Evolutionary conservation across 176 grass and related monocot species (phyloP), one percentile per base, ranked within the genome.

Genomic region (Hyparrhenia diplandra): DNA sequence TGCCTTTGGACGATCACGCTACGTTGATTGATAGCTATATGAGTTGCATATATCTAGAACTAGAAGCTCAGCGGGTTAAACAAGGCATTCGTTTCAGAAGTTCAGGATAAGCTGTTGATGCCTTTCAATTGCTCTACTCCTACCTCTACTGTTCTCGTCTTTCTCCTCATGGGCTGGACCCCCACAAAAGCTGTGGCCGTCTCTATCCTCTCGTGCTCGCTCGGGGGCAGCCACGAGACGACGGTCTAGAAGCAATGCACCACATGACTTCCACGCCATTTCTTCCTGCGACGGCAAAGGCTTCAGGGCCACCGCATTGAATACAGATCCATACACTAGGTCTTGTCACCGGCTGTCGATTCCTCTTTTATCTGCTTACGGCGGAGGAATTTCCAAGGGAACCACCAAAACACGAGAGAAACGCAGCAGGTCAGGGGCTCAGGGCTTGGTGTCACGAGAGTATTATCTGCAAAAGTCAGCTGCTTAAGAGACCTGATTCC

Each of bases 181-280:
- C 41, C 64, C 47, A 64, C 21, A 25, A 5, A 43, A 67, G 34
- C 69, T 30, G 69, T 47, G 13, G 25, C 80, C 35, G 66, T 78
- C 78, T 8, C 18, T 67, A 85, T 85, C 87, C n/a, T 67, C 65
- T 28, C 74, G 73, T 34, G 65, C 2, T 49, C n/a, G 65, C 2
- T 49, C n/a, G 6, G 11, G 58, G 9, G 68, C 23, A 42, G 16
- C 5, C 25, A 3, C 13, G 41, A 13, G 1, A 10, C 6, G 76
- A 35, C 42, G 41, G 84, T 90, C 88, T 43, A 90, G 79, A 35
- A 86, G 30, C 88, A 52, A 35, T 83, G 88, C 79, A 90, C 88
- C 84, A 54, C 84, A 83, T 86, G 88, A 13, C 74, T 86, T 90
- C 4, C 63, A 82, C 88, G 88, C 83, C 28, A 86, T 86, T 83